Evolutionary conservation across 495 filamentous ascomycete species (phyloP), one percentile per base, ranked within the genome.

Genomic region (Neohortaea acidophila): DNA sequence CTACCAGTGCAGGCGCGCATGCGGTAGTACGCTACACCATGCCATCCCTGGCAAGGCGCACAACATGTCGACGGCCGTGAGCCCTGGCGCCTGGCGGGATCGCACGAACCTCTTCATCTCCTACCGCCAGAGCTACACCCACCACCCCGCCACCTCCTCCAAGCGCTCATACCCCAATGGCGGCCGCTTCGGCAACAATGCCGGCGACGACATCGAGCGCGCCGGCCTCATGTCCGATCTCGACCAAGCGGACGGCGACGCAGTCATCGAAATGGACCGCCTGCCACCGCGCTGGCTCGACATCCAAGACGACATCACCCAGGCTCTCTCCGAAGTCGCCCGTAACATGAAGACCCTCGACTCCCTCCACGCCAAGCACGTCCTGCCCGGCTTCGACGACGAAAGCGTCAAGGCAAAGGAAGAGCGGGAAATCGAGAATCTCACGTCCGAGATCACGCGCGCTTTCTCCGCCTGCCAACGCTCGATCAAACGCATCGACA

Each of bases 81-180:
- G 34, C 19, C 25, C 44, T n/a, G 46, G 46, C 41, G 41, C 41
- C 21, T 94, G 83, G 81, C 84, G 89, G 65, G 89, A 97, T 70
- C 75, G 89, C 63, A 97, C 91, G 34, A 97, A 96, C 57, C 79
- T 97, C 55, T 97, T 86, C 60, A 91, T 97, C 56, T 94, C 89
- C 54, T 97, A 96, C 66, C 85, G 89, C 41, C 89, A 96, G 63
- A 94, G 87, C 43, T 94, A 94, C 59, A 73, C 84, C 47, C 89
- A 96, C 61, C 84, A 93, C 55, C 89, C 87, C 33, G 68, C 81
- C 34, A 85, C 91, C 63, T 84, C 81, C 59, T 70, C 77, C 39
- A 74, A 73, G 36, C 81, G 80, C 62, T 63, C 67, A 39, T 66
- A 68, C 19, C 58, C 73, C 24, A 57, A 60, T 28, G 65, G 68